These are phyloP conservation scores for Lodderomyces pseudojiufengensis DNA, from an alignment of 1,139 yeast genomes.

Conservation along the genomic window DNA sequence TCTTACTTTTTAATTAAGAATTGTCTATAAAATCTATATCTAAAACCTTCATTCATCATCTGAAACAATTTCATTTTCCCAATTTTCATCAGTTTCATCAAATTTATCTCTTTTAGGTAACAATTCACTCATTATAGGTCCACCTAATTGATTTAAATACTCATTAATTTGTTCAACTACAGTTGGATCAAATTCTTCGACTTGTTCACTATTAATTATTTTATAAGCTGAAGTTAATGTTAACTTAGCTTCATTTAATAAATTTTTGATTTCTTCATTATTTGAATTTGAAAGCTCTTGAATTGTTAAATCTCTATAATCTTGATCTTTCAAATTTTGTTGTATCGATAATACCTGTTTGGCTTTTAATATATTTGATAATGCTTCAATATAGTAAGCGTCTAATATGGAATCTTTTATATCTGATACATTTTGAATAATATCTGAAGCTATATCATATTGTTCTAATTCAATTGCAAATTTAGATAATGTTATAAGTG, in stretches of 20 bases:
- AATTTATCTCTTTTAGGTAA: constrained; percentile 39
- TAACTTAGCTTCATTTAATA: constrained; percentile 45
- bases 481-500: constrained; percentile 65
- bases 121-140: constrained; percentile 48
- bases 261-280: constrained; percentile 27
- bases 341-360: constrained; percentile 27
- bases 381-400: constrained; percentile 75
- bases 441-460: constrained; percentile 60
- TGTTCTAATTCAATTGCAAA: constrained; percentile 74
- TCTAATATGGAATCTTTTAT: constrained; percentile 83
- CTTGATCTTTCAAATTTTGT: constrained; percentile 21
- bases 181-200: constrained; percentile 53
- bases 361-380: constrained; percentile 62
- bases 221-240: constrained; percentile 56
- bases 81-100: constrained; percentile 30
- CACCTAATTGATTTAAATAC: constrained; percentile 56
- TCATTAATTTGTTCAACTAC: constrained; percentile 48
- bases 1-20: no score
- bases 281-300: constrained; percentile 15
- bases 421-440: constrained; percentile 61
- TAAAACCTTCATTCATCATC: constrained; percentile 15
- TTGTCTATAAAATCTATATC: no score
- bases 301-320: constrained; percentile 48
- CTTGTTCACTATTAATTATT: constrained; percentile 40
- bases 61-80: constrained; percentile 44